Base-by-base conservation (phyloP, 2,329 filamentous ascomycete species). In the Penicillium sp. region DNA sequence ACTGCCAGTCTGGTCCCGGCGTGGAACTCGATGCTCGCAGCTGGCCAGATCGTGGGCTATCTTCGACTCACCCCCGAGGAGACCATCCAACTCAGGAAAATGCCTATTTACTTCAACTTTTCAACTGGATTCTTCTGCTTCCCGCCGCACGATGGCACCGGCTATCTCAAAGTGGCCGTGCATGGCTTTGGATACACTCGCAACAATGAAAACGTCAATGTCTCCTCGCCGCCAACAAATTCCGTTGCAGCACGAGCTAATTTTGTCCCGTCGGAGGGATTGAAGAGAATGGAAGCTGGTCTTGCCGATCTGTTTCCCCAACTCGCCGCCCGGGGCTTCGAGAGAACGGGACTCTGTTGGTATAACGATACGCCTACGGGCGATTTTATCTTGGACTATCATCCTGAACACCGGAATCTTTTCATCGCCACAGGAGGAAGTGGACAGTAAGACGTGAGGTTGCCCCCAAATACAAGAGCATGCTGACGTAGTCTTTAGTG, bases 1-100 rank as follows among this genome's bases (percentile, higher is more conserved):
- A 90, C 89, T 1, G 85, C 88, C 2, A 82, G 84, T 1, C 81
- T 96, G 14, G 76, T 96, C 53, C 88, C 95, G 69, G 79, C 96
- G 0, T 81, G 86, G 55, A 90, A 91, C 34, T 84, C 90, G 39
- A 87, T 87, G 54, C 84, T 88, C 59, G 89, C 92, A 1, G 93
- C 91, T 0, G 92, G 90, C 10, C 92, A 96, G 69, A 83, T 86
- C 0, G 73, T 96, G 8, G 88, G 84, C 17, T 96, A 94, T 76
- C 76, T 96, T 63, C 82, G 87, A 59, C 81, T 96, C 61, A 89
- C 86, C 0, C 76, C 83, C 0, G 82, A 84, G 8, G 92, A 96
- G 75, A 84, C 91, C 72, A 78, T 79, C 20, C 72, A 74, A 2
- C 79, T 96, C 8, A 79, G 79, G 38, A 77, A 83, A n/a, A 85